phyloP scores from a whole-genome alignment of 2,329 filamentous ascomycete species.

The Anthostomella pinea region DNA sequence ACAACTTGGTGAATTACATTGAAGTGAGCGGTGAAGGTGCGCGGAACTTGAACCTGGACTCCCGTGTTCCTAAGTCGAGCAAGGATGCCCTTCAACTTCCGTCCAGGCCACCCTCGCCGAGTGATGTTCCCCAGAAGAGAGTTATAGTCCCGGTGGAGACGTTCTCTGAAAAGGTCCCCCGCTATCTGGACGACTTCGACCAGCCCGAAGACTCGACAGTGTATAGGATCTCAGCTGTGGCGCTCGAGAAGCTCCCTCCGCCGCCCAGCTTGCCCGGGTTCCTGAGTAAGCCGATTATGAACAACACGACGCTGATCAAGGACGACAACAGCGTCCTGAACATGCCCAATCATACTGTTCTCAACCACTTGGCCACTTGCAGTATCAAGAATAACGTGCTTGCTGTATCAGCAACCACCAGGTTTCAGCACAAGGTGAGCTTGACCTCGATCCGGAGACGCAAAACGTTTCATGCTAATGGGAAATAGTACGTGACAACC shows the following conservation, averaged over 20 bases:
- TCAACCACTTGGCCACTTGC: constrained; percentile 95
- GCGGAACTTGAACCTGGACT: constrained; percentile 28
- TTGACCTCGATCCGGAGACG: constrained; percentile 1
- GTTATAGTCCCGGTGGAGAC: constrained; percentile 52
- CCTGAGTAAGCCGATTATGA: constrained; percentile 89
- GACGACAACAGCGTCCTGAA: constrained; percentile 97
- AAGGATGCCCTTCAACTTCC: constrained; percentile 30
- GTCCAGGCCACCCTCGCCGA: constrained; percentile 35
- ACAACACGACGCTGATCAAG: constrained; percentile 87
- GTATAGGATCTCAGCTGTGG: constrained; percentile 71
- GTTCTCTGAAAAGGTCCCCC: constrained; percentile 74
- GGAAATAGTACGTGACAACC: constrained; percentile 82
- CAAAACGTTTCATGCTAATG: constrained; percentile 3
- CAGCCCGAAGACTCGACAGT: constrained; percentile 72
- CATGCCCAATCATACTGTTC: constrained; percentile 93
- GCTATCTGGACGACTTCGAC: constrained; percentile 84
- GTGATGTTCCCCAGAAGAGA: constrained; percentile 52
- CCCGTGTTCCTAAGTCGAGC: constrained; percentile 25
- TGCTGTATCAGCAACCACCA: constrained; percentile 93
- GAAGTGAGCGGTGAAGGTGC: constrained; percentile 68
- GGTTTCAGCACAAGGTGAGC: constrained; percentile 88
- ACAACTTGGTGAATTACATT: constrained; percentile 97
- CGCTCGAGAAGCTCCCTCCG: constrained; percentile 74
- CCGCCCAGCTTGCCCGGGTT: constrained; percentile 88
- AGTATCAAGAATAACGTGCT: constrained; percentile 96